Evolutionary conservation across 1,139 yeast species (phyloP), one percentile per base, ranked within the genome.

Genomic region (Saccharomyces hybrid): DNA sequence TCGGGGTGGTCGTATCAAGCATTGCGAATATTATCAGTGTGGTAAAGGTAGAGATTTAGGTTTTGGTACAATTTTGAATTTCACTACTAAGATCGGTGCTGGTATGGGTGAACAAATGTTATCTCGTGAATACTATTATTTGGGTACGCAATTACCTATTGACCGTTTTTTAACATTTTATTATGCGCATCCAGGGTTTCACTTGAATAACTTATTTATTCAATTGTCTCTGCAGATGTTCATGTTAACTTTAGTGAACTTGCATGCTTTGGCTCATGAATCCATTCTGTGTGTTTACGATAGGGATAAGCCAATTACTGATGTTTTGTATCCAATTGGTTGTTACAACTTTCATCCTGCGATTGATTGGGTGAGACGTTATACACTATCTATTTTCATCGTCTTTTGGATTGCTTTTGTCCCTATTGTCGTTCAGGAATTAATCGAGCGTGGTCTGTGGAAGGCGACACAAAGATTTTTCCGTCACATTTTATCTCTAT

Each of bases 91-190:
- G 81, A 93, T 93, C 84, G 99, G 99, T 80, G 96, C 98, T 68
- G 99, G 99, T 87, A 93, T 93, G 99, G 99, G 99, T 77, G 99
- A 93, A 76, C 99, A 93, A 76, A 91, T 93, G 95, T 79, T 93
- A 70, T 90, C 97, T 56, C 87, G 99, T 78, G 99, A 93, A 76
- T 93, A 93, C 78, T 93, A 91, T 76, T 93, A 93, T 74, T 79
- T 93, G 73, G 97, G 98, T 65, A 93, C 99, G 57, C 99, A 93
- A 75, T 81, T 93, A 66, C 99, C 98, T 56, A 78, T 93, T 65
- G 99, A 93, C 73, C 87, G 99, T 74, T 93, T 93, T 84, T 80
- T 93, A 70, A 89, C 98, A 16, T 93, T 93, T 82, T 93, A 88
- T 79, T 93, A 90, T 74, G 99, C 98, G 57, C 99, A 93, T 73